Evolutionary conservation across 2,329 filamentous ascomycete genomes (phyloP), one percentile per base, ranked within the genome.

Genomic region (Colletotrichum cereale): DNA sequence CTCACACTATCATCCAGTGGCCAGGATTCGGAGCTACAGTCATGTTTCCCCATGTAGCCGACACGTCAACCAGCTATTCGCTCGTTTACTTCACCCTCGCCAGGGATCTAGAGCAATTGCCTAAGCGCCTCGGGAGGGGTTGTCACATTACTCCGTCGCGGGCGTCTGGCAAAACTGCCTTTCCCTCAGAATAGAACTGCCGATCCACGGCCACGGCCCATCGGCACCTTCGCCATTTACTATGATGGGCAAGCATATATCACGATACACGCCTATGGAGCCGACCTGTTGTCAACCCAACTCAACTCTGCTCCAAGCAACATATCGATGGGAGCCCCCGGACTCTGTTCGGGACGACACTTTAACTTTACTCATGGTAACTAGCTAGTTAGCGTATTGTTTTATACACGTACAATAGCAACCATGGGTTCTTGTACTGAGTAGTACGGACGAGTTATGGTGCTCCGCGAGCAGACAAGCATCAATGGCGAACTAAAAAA

Each of bases 101-200:
- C 50, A 44, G 57, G 50, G 64, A 36, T 62, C 36, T 44, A 10
- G 52, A 24, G 55, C 29, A 62, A 26, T 52, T 36, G 52, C 68
- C 62, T 50, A 71, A 67, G 57, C 63, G 64, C 58, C 44, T 57
- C 44, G 50, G 64, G 50, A 47, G 36, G 36, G 42, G 42, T 67
- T 36, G 42, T 71, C 64, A 57, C 57, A 58, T 57, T 67, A 36
- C 64, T 71, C 64, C 50, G 52, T 63, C 53, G 48, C 29, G 42
- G 42, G 42, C 58, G 42, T 14, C 42, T 61, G 57, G 56, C 64
- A 62, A 62, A 44, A 44, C 56, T 53, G 50, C n/a, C 64, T 44
- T 34, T 58, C 26, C 64, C 36, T 38, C 16, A 56, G 36, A 67
- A 52, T 71, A 67, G 42, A 67, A 53, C 48, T 67, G 50, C 57